Base-by-base conservation (phyloP, 345 rosid species). In the Punica granatum region DNA sequence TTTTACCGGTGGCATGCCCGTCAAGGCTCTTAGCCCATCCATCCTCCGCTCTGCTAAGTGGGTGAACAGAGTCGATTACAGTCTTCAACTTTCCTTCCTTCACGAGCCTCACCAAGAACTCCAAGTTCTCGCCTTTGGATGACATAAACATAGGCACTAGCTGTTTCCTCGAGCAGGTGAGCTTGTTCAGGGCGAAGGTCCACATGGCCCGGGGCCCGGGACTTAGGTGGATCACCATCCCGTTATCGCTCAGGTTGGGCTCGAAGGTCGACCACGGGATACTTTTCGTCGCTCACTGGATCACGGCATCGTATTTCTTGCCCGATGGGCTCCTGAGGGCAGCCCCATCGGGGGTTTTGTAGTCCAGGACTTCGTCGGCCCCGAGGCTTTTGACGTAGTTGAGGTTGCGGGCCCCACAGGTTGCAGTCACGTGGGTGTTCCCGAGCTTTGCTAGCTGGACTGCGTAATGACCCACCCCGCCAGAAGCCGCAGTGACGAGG, bases 81-180 rank as follows among this genome's bases (percentile, higher is more conserved):
- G 78, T 71, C 64, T 71, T 75, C 28, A 75, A 48, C 75, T 70
- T 71, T 43, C 74, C 72, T 28, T 75, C 78, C 75, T 71, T 70
- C 30, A 67, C 72, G 63, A 75, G 41, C 35, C 64, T 67, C 33
- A 67, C 72, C 49, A 75, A 60, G 46, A 49, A 62, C 39, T 51
- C 68, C 60, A 71, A 58, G 58, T 67, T 71, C 60, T 71, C 72
- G 1, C 35, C 54, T 25, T 63, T 71, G 0, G 78, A 72, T 25
- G 16, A 67, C 51, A 56, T 0, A 7, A 75, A 9, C 56, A 75
- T n/a, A 1, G 78, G 78, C 66, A 46, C 56, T n/a, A 75, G 43
- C 43, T 71, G 72, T 60, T 71, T 75, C 78, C 63, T 75, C 26
- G 72, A 75, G 41, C 63, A 58, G 12, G 72, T 46, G 21, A 75